Evolutionary conservation across 805 yeast genomes (phyloP).

Genomic region (Cyberlindnera amylophila): DNA sequence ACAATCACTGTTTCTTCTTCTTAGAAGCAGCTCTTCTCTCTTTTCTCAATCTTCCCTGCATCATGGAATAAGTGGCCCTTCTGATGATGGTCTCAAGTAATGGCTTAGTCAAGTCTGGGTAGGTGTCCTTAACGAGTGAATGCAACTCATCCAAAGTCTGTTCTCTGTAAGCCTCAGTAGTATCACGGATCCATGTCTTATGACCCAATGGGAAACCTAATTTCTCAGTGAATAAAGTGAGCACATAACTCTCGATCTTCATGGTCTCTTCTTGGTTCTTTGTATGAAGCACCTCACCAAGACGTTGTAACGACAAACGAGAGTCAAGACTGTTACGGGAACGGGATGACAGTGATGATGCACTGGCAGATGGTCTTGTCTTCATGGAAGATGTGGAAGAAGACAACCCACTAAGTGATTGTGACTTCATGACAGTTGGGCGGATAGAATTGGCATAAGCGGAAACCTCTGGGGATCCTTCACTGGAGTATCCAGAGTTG

Average conservation of each 20-base stretch:
- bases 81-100: slow-evolving; percentile 70
- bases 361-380: not conserved
- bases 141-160: slow-evolving; percentile 46
- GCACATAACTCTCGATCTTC: slow-evolving; percentile 48
- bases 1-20: not conserved
- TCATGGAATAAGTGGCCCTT: slow-evolving; percentile 74
- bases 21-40: slow-evolving; percentile 52
- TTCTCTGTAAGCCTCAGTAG: slow-evolving; percentile 49
- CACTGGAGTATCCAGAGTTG: slow-evolving; percentile 1
- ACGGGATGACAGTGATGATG: not conserved
- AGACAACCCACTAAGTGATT: slow-evolving; percentile 2
- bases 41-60: slow-evolving; percentile 73
- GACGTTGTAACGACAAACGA: slow-evolving; percentile 52
- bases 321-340: slow-evolving; percentile 39
- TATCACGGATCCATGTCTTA: slow-evolving; percentile 83
- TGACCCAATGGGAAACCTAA: slow-evolving; percentile 73
- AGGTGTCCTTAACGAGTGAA: slow-evolving; percentile 25
- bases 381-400: not conserved
- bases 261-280: slow-evolving; percentile 51
- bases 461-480: slow-evolving; percentile 2
- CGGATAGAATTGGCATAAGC: not conserved
- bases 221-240: slow-evolving; percentile 49
- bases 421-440: slow-evolving; percentile 1
- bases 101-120: slow-evolving; percentile 25
- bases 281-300: slow-evolving; percentile 49